Evolutionary conservation across 1,139 yeast species (phyloP).

Genomic region (Sugiyamaella xylanicola): DNA sequence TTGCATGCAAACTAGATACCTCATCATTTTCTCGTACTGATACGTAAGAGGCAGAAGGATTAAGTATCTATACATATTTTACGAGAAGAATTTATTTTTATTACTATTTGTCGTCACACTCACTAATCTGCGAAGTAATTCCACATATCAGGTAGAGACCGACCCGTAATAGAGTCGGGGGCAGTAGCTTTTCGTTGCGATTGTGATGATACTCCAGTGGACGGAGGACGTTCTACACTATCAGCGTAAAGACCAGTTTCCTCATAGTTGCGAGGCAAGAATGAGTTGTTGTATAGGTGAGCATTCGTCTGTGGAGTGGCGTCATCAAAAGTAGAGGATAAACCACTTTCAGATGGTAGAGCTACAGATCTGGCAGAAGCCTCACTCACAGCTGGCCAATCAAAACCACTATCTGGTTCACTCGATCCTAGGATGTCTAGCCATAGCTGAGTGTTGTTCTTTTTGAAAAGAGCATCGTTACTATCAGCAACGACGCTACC

Average conservation of each 20-base stretch:
- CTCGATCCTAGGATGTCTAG: conserved; percentile 8
- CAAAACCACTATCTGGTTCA: conserved; percentile 5
- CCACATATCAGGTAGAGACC: conserved; percentile 16
- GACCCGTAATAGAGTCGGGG: conserved; percentile 5
- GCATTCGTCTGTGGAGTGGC: conserved; percentile 17
- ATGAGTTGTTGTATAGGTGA: conserved; percentile 7
- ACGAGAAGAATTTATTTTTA: neutral
- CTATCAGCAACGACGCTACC: neutral
- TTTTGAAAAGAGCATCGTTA: neutral
- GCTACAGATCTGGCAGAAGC: conserved; percentile 13
- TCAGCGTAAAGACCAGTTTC: neutral
- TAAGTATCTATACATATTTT: too few relatives aligned
- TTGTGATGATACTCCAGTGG: conserved; percentile 3
- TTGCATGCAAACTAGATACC: too few relatives aligned
- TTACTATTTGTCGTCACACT: conserved; percentile 9
- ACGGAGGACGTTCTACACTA: conserved; percentile 4
- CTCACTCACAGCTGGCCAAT: conserved; percentile 14
- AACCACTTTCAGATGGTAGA: conserved; percentile 14
- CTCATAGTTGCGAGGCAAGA: conserved; percentile 12
- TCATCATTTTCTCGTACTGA: too few relatives aligned
- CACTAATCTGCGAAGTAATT: conserved; percentile 16
- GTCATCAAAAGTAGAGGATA: conserved; percentile 11
- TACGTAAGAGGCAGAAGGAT: too few relatives aligned
- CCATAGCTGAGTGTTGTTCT: conserved; percentile 14
- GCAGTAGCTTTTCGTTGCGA: conserved; percentile 1